Base-by-base conservation (phyloP, 2,329 filamentous ascomycete species). In the Alternaria arborescens region DNA sequence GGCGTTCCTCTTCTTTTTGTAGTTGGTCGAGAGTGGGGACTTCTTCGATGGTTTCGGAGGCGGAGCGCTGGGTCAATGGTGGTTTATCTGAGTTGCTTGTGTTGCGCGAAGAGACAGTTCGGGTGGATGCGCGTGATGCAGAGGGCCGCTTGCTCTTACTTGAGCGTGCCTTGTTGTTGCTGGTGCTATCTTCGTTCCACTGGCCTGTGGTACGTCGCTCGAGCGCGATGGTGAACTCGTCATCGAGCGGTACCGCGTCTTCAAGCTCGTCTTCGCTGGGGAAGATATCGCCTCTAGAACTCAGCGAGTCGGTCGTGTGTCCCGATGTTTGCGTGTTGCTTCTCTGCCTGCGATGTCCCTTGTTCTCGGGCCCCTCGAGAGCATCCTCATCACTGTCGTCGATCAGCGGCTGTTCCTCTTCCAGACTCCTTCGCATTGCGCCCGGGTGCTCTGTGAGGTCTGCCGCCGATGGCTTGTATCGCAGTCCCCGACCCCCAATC, bases 391-490 rank as follows among this genome's bases (percentile, higher is more conserved):
- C 87, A 47, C 82, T 80, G n/a, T 85, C 85, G 60, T 87, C 86
- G 54, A 97, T 84, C 52, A 97, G 78, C 8, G 93, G 92, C 47
- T 85, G 84, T 66, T 92, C 87, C 34, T 85, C 85, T 70, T 96
- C 91, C 50, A 82, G 56, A 66, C 80, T 74, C 14, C 81, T 70
- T 51, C 79, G 78, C 28, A 76, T 67, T n/a, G 81, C 81, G 20
- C 89, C 88, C 2, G 93, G 93, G 68, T 97, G 90, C 60, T 97
- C 94, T 71, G 94, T 92, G 64, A 98, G 78, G 80, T 97, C 93
- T 50, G 94, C 94, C 30, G 93, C 93, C 57, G 92, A 96, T 32
- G 94, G 94, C 76, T 93, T 92, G 77, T 98, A 98, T 73, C 92
- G 87, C 69, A 97, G 78, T 3, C 90, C 92, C 62, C 86, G 84